These are phyloP conservation scores for Schizophyllum commune DNA, from an alignment of 1,284 basidiomycete genomes.

Conservation along the genomic window DNA sequence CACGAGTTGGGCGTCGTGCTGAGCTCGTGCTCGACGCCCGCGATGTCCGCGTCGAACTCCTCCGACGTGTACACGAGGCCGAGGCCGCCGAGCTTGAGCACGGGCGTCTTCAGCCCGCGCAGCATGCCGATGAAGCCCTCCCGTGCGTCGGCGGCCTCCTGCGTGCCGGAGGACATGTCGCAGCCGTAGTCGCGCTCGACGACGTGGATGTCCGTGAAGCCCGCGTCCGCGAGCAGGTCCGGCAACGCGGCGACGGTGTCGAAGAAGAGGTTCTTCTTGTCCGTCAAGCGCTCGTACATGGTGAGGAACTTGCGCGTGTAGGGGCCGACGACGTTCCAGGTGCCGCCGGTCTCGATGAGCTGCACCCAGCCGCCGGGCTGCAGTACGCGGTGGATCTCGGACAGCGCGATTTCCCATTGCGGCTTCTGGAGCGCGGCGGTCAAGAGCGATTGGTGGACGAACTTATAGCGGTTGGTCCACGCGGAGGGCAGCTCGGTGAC, in stretches of 20 bases:
- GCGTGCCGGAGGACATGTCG: slow-evolving; percentile 15
- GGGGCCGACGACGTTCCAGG: slow-evolving; percentile 6
- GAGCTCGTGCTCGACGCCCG: slow-evolving; percentile 11
- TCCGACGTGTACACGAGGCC: slow-evolving; percentile 11
- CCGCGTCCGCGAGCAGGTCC: slow-evolving; percentile 12
- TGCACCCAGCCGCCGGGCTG: slow-evolving; percentile 22
- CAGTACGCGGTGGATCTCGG: slow-evolving; percentile 19
- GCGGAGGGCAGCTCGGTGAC: slow-evolving; percentile 15
- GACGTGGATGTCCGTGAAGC: slow-evolving; percentile 14
- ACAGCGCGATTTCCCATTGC: slow-evolving; percentile 16
- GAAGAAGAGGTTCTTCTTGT: slow-evolving; percentile 5
- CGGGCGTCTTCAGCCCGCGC: slow-evolving; percentile 14
- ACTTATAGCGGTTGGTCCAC: slow-evolving; percentile 17
- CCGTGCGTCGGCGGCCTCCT: slow-evolving; percentile 6
- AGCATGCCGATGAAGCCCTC: slow-evolving; percentile 13
- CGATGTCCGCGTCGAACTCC: slow-evolving; percentile 12
- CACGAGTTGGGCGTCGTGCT: neutral
- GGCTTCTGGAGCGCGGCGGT: slow-evolving; percentile 13
- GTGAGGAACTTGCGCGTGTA: slow-evolving; percentile 9
- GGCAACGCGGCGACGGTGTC: slow-evolving; percentile 11
- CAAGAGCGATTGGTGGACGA: slow-evolving; percentile 23
- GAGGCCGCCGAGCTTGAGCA: slow-evolving; percentile 13
- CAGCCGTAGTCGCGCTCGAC: slow-evolving; percentile 9
- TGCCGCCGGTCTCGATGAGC: slow-evolving; percentile 8
- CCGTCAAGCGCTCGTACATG: slow-evolving; percentile 2